phyloP scores from a whole-genome alignment of 2,329 filamentous ascomycete species.

The Diaporthe caulivora region DNA sequence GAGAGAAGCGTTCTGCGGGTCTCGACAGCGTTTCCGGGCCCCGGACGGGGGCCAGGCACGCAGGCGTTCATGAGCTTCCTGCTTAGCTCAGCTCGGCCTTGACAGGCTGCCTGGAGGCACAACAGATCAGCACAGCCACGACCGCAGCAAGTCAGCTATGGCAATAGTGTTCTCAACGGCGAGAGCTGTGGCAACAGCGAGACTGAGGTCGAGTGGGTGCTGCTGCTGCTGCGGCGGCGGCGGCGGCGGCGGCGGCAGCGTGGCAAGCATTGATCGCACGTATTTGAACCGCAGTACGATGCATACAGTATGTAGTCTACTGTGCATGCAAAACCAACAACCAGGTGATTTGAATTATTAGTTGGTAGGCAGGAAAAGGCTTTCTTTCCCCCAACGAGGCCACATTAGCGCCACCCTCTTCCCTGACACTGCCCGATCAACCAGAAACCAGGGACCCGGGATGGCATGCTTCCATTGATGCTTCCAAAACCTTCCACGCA shows the following conservation, averaged over 20 bases:
- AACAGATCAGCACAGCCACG: not conserved
- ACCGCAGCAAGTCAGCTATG: not conserved
- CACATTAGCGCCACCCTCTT: conserved; percentile 16
- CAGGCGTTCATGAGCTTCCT: not conserved
- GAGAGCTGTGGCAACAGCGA: not conserved
- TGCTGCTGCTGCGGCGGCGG: too few species aligned
- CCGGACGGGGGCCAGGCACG: not conserved
- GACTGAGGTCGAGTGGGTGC: not conserved
- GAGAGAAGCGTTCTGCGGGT: not conserved
- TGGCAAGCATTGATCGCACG: not conserved
- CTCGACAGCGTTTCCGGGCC: not conserved
- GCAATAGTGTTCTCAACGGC: not conserved
- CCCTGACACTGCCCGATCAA: not conserved
- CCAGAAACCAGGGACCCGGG: conserved; percentile 10
- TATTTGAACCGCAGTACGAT: not conserved
- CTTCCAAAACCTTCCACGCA: conserved; percentile 30
- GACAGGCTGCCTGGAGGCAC: not conserved
- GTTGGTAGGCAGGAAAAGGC: not conserved
- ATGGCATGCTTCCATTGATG: conserved; percentile 26
- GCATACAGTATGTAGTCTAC: too few species aligned
- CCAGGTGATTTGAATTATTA: not conserved
- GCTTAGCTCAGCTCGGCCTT: not conserved
- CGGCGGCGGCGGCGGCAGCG: too few species aligned
- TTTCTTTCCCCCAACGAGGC: not conserved
- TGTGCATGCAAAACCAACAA: not conserved